These are phyloP conservation scores for Atractiella rhizophila DNA, from an alignment of 768 basidiomycete species.

Conservation along the genomic window DNA sequence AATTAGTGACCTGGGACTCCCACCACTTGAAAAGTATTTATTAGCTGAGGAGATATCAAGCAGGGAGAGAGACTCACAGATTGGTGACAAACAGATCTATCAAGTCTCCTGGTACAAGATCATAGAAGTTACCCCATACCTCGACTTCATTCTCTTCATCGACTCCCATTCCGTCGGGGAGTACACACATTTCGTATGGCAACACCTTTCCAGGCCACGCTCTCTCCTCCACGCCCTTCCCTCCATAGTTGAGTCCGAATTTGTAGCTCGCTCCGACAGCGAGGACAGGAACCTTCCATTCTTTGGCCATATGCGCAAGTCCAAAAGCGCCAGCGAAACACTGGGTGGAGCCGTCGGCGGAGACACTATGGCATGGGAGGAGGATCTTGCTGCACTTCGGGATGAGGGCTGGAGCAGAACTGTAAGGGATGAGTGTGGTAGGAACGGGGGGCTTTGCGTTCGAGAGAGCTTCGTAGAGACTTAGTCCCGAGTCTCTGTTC, in stretches of 20 bases:
- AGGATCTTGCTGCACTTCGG: constrained; percentile 92
- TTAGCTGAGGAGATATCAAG: too few species aligned
- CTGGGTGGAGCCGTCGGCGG: constrained; percentile 91
- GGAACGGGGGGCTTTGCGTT: constrained; percentile 61
- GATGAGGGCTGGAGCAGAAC: constrained; percentile 83
- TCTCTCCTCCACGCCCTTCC: constrained; percentile 63
- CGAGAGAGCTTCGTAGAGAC: constrained; percentile 56
- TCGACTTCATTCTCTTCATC: constrained; percentile 51
- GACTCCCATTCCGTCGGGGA: constrained; percentile 23
- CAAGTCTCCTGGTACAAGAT: constrained; percentile 77
- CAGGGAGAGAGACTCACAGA: constrained; percentile 37
- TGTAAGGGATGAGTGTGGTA: constrained; percentile 91
- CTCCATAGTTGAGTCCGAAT: constrained; percentile 68
- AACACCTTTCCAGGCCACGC: constrained; percentile 40
- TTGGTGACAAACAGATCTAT: constrained; percentile 89
- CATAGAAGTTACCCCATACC: constrained; percentile 85
- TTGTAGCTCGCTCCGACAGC: constrained; percentile 91
- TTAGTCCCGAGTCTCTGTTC: constrained; percentile 51
- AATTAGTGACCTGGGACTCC: too few species aligned
- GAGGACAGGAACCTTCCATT: constrained; percentile 44
- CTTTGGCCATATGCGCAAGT: constrained; percentile 48
- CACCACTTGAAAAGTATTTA: too few species aligned
- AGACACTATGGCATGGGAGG: constrained; percentile 77
- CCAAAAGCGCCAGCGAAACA: constrained; percentile 45
- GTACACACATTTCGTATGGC: constrained; percentile 24